Base-by-base conservation (phyloP, 192 early-diverging fungal species). In the Podila epicladia region DNA sequence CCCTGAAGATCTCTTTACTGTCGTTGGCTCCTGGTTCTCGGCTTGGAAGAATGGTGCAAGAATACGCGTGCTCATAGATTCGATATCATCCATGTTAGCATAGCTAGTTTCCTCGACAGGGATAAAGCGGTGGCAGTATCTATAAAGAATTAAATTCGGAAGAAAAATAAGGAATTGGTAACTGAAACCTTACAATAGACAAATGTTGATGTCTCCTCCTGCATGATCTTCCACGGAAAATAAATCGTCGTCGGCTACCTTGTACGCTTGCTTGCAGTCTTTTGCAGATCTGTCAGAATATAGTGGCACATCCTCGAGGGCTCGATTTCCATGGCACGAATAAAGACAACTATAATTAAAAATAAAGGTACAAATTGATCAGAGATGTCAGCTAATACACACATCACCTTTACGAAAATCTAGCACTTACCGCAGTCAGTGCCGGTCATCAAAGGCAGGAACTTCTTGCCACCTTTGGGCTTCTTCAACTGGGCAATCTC, bases 31-130 rank as follows among this genome's bases (percentile, higher is more conserved):
- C 28, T 80, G 76, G 20, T 80, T 67, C 22, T 76, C 58, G 9
- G 63, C 58, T 66, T 87, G 58, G 55, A 91, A 91, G 45, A 83
- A 74, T 7, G 86, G 84, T 9, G 57, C 64, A 11, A 91, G 38
- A 9, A 91, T 59, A 50, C 71, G 65, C 41, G 71, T 64, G 26
- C 86, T 74, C 62, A 86, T 65, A 5, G 58, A 67, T 6, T 82
- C 64, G 33, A 91, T 91, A 57, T 89, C 87, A 1, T 67, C 67
- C 51, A 88, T 67, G 57, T 88, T 83, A 9, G 89, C 74, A 22
- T 83, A 69, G 62, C 87, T 87, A 1, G 86, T 89, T 45, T 84
- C 76, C 28, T 75, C 73, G 2, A 91, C 86, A 24, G 90, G 90
- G 29, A 90, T 69, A 28, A 89, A 66, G 19, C 90, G 77, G 29